phyloP scores from a whole-genome alignment of 148 eudicot species.

The Rhododendron simsii region DNA sequence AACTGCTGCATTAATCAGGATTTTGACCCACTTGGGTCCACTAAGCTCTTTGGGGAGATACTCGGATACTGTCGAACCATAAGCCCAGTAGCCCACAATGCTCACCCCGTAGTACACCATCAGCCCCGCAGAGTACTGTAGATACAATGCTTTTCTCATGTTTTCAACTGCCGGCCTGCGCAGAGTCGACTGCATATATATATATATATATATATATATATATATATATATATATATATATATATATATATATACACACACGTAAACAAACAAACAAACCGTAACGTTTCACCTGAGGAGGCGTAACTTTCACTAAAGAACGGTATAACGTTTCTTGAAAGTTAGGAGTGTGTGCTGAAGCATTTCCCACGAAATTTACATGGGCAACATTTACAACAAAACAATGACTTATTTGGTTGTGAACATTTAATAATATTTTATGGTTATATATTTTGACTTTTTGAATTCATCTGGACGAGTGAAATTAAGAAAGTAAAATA shows the following conservation, averaged over 20 bases:
- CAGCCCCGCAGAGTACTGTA: slow-evolving; percentile 48
- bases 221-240: no score
- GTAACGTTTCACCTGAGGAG: not conserved
- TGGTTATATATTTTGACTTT: no score
- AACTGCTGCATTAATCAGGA: slow-evolving; percentile 44
- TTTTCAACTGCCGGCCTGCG: slow-evolving; percentile 46
- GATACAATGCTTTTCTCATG: slow-evolving; percentile 50
- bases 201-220: no score
- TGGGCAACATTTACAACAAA: no score
- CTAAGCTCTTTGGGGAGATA: slow-evolving; percentile 47
- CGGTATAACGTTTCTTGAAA: no score
- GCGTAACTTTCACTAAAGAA: no score
- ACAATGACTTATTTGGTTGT: no score
- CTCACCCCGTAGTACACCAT: slow-evolving; percentile 49
- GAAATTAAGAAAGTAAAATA: no score
- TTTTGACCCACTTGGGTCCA: slow-evolving; percentile 60
- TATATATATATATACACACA: not conserved
- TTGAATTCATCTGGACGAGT: no score
- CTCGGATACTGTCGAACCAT: slow-evolving; percentile 50
- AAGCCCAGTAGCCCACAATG: slow-evolving; percentile 60
- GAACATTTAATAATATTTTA: no score
- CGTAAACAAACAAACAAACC: not conserved
- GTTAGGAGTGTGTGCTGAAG: no score
- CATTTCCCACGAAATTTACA: no score
- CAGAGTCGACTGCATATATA: slow-evolving; percentile 48